Evolutionary conservation across 2,329 filamentous ascomycete species (phyloP), one percentile per base, ranked within the genome.

Genomic region (Fusarium pininemorale): DNA sequence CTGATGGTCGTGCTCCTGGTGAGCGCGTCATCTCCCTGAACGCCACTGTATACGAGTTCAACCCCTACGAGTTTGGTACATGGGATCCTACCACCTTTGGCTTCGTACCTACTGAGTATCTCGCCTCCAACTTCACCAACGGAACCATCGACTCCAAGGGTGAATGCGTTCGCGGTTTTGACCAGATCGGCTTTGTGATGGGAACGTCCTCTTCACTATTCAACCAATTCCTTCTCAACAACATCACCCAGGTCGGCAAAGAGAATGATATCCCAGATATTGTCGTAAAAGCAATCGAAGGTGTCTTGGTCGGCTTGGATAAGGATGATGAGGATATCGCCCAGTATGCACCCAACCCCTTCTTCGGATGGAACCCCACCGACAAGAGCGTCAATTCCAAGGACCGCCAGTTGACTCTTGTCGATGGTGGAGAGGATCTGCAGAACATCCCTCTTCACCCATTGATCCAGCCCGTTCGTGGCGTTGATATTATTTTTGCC

Each of bases 181-280:
- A 97, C 81, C 95, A 94, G 75, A 89, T 90, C 20, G 93, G 93
- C 2, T 97, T 90, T 77, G 85, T 96, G 30, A 94, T 96, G 90
- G 94, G 94, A 61, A 96, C 94, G 0, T 94, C 92, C 8, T 94
- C 92, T 18, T 91, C 92, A 3, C 85, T 97, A 13, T 97, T 97
- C 86, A 97, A 97, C 83, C 85, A 79, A 85, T 86, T 77, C 77
- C 85, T 91, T 59, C 39, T 96, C 89, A 24, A 84, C 77, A 80
- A 85, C 65, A 83, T 76, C 56, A 85, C 81, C 22, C 77, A 72
- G 74, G 85, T 71, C 16, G 90, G 88, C 76, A 74, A 81, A 5
- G 87, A 87, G 11, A 90, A 91, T 72, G 79, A 79, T 83, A 75
- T 88, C 42, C 81, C 82, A 16, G 76, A 80, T 4, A 79, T 80